phyloP scores from a whole-genome alignment of 2,329 filamentous ascomycete genomes.

The Stemphylium vesicarium region DNA sequence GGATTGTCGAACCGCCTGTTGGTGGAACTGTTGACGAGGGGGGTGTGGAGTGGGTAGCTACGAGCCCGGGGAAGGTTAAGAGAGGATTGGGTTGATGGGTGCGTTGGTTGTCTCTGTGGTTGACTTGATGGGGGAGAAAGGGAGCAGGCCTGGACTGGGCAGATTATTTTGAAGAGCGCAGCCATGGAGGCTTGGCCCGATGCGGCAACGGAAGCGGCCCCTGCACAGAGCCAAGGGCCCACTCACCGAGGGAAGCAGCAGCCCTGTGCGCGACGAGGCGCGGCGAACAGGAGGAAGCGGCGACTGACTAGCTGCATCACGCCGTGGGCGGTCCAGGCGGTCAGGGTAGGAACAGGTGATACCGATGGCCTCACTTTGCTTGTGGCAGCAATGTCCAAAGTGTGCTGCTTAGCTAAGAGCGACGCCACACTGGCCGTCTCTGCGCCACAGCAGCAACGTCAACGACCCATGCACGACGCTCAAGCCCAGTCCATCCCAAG shows the following conservation, averaged over 20 bases:
- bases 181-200: slow-evolving; percentile 32
- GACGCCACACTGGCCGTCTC: slow-evolving; percentile 5
- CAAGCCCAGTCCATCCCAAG: background rate
- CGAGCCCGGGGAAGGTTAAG: slow-evolving; percentile 49
- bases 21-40: slow-evolving; percentile 60
- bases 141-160: slow-evolving; percentile 24
- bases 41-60: slow-evolving; percentile 60
- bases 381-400: background rate
- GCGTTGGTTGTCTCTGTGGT: slow-evolving; percentile 37
- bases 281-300: slow-evolving; percentile 10
- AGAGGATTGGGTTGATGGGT: slow-evolving; percentile 41
- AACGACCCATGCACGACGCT: background rate
- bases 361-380: too few species aligned
- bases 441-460: slow-evolving; percentile 9
- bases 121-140: slow-evolving; percentile 43
- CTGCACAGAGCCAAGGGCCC: slow-evolving; percentile 26
- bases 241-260: slow-evolving; percentile 24
- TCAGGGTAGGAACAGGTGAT: background rate
- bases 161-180: slow-evolving; percentile 23
- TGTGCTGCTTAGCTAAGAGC: background rate
- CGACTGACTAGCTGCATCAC: background rate
- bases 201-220: slow-evolving; percentile 36
- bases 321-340: background rate
- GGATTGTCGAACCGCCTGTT: slow-evolving; percentile 55
- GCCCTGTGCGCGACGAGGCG: slow-evolving; percentile 12